Percentiles rank a stretch among this genome's conserved stretches.
Evolutionary conservation across 108 stramenopile species (phyloP).

Genomic region (Cyclostephanos tholiformis): DNA sequence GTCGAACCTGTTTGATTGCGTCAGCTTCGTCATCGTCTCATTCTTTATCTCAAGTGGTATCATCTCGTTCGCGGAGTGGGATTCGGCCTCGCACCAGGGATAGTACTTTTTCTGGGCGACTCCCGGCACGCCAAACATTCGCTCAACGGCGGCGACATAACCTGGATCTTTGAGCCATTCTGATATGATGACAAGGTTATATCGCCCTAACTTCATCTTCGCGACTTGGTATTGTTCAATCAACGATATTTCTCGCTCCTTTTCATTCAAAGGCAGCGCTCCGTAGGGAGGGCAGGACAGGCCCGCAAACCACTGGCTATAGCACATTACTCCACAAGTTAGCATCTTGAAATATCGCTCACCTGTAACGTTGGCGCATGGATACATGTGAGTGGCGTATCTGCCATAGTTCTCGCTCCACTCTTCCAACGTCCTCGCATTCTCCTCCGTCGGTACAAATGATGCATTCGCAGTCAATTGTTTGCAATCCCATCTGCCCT

Average conservation of each 20-base stretch:
- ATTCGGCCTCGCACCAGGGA: conserved; percentile 10
- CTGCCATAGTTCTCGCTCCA: conserved; percentile 36
- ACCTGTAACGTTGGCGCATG: neutral
- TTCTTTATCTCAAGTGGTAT: neutral
- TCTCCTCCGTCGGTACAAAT: conserved; percentile 33
- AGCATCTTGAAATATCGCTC: conserved; percentile 12
- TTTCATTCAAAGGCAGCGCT: too few relatives aligned
- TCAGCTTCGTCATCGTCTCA: neutral
- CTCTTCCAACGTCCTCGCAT: conserved; percentile 17
- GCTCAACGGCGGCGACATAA: conserved; percentile 39
- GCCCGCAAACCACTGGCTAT: conserved; percentile 9
- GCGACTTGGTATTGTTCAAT: conserved; percentile 26
- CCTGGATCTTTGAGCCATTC: conserved; percentile 33
- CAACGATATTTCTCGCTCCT: neutral
- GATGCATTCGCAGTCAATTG: conserved; percentile 17
- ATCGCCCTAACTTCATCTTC: conserved; percentile 22
- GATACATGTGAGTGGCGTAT: neutral
- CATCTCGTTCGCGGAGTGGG: conserved; percentile 3
- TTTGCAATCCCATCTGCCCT: conserved; percentile 40
- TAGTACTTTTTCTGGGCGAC: neutral
- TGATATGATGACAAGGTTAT: conserved; percentile 45
- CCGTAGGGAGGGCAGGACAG: conserved; percentile 4
- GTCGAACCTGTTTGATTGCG: neutral
- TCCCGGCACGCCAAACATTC: conserved; percentile 38
- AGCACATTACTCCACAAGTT: conserved; percentile 21